Evolutionary conservation across 768 basidiomycete species (phyloP), one percentile per base, ranked within the genome.

Genomic region (Tylopilus plumbeoviolaceoides): DNA sequence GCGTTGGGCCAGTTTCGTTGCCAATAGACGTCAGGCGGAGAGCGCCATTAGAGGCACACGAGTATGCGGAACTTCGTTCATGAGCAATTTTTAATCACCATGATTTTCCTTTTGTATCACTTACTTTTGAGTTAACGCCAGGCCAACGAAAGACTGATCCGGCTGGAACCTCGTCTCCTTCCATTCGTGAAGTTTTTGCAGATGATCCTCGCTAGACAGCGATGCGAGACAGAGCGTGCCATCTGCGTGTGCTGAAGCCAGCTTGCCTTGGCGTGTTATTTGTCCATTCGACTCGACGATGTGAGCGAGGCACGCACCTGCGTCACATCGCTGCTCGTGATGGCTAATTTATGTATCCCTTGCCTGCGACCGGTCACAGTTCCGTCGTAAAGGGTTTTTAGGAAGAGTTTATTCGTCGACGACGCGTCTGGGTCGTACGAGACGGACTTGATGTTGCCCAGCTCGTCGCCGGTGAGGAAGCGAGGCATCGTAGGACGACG

Each of bases 11-110:
- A 31, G 40, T 48, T 12, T 66, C 67, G 36, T 68, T 66, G 33
- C 57, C 57, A 21, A 75, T 61, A 33, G 63, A 56, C 2, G 76
- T 80, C 49, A 74, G 69, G 47, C 84, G 79, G 35, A 92, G 72
- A 47, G 85, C 85, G 23, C 91, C 91, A 51, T 85, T 85, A 2
- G 87, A 82, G 2, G 87, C 86, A 65, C 89, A 92, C 10, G 88
- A 82, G 54, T 81, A 84, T 8, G 81, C 71, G 69, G 63, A 25
- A 15, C 82, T 55, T 60, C 33, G 33, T n/a, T 25, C 17, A 30
- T 53, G 43, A 57, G 54, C 47, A 43, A 7, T 4, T 30, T 30
- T 4, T 30, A 41, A 25, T 43, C 52, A 25, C 15, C 50, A 15
- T 36, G 28, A 20, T 8, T 38, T 10, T 38, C 44, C 3, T 21